Conservation (phyloP, 1,284 basidiomycete genomes). For the Malassezia arunalokei region DNA sequence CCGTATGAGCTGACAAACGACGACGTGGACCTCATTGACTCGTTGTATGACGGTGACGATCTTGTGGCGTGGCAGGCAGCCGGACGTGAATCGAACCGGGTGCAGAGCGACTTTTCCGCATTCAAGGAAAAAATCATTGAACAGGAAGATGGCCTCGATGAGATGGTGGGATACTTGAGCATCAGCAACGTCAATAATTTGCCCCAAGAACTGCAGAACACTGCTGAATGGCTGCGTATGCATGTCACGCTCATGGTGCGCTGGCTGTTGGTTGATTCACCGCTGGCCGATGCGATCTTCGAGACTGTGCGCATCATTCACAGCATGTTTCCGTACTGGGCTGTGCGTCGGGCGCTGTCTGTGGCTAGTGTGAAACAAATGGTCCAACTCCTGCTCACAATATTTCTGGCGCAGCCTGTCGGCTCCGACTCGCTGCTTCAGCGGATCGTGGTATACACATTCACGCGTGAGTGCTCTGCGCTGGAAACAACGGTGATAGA, state of each 20-base stretch:
- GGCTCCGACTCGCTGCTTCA: conserved; percentile 44
- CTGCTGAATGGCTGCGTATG: conserved; percentile 38
- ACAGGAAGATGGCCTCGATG: conserved; percentile 39
- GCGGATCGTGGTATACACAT: conserved; percentile 33
- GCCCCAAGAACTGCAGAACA: conserved; percentile 33
- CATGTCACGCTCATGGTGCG: conserved; percentile 38
- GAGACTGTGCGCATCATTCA: conserved; percentile 37
- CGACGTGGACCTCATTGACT: conserved; percentile 28
- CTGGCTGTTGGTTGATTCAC: conserved; percentile 35
- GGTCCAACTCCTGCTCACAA: conserved; percentile 35
- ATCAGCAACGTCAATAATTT: conserved; percentile 36
- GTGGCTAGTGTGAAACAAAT: conserved; percentile 40
- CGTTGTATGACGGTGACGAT: conserved; percentile 27
- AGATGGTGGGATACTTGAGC: conserved; percentile 29
- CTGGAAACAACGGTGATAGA: conserved; percentile 38
- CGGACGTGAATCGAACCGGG: conserved; percentile 28
- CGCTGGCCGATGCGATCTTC: conserved; percentile 36
- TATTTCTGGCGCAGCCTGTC: conserved; percentile 40
- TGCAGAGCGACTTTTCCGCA: conserved; percentile 26
- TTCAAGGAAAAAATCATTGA: conserved; percentile 44
- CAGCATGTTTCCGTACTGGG: conserved; percentile 43
- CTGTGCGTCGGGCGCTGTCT: conserved; percentile 41
- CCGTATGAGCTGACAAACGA: conserved; percentile 27
- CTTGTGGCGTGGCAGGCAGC: conserved; percentile 29
- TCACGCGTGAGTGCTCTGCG: conserved; percentile 27